These are phyloP conservation scores for Solanum pimpinellifolium DNA, from an alignment of 257 asterid species.

Conservation along the genomic window DNA sequence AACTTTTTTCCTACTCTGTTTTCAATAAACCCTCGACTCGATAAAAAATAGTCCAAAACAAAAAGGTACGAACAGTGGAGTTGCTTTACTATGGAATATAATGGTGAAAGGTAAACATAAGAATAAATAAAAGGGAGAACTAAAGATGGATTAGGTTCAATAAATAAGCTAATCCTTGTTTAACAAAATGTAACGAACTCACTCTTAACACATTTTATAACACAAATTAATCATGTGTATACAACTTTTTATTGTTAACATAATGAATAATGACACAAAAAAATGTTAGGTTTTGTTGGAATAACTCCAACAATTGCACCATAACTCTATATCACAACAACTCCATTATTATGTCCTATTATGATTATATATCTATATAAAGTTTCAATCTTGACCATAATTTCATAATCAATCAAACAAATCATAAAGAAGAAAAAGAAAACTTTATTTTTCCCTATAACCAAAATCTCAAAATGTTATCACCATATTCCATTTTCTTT, in stretches of 20 bases:
- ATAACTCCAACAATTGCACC: neutral
- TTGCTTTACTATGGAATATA: too few species aligned
- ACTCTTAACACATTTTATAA: neutral
- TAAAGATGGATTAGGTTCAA: neutral
- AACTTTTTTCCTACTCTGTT: too few species aligned
- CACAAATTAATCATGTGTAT: neutral
- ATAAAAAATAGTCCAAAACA: too few species aligned
- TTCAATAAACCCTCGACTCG: neutral
- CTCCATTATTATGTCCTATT: neutral
- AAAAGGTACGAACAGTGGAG: too few species aligned
- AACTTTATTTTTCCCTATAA: neutral
- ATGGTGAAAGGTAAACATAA: neutral
- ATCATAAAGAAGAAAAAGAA: neutral
- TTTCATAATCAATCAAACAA: neutral
- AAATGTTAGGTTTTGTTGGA: neutral
- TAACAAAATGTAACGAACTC: neutral
- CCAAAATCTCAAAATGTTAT: slow-evolving; percentile 22
- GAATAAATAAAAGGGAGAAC: neutral
- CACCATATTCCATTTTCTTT: slow-evolving; percentile 4
- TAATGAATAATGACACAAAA: neutral
- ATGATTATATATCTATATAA: neutral
- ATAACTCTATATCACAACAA: neutral
- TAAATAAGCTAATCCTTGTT: neutral
- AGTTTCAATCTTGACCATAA: neutral
- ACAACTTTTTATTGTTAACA: neutral